phyloP scores from a whole-genome alignment of 176 grass and related monocot species.

The Hordeum vulgare region DNA sequence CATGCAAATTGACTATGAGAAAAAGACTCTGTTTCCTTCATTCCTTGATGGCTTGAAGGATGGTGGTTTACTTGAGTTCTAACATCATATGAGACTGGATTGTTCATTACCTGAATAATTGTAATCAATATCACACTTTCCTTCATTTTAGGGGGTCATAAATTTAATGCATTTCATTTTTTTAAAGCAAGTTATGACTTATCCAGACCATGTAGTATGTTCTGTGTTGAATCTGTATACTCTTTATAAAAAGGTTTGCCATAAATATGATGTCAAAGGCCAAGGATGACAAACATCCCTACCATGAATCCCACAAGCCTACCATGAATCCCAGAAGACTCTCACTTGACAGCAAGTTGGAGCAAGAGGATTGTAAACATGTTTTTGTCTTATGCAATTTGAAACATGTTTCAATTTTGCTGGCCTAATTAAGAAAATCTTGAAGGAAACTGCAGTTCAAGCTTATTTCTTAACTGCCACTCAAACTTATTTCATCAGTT shows the following conservation, averaged over 20 bases:
- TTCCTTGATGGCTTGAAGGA: not conserved
- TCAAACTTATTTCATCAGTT: constrained; percentile 15
- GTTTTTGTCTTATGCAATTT: not conserved
- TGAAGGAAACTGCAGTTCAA: not conserved
- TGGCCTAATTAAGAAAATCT: not conserved
- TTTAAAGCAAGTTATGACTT: not conserved
- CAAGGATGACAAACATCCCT: not conserved
- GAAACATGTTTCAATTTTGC: not conserved
- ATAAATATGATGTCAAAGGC: not conserved
- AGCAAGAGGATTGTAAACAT: not conserved
- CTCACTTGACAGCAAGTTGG: not conserved
- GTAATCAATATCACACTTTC: not conserved
- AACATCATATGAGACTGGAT: not conserved
- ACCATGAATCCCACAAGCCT: not conserved
- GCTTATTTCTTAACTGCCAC: not conserved
- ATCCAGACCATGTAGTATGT: not conserved
- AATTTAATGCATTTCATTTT: not conserved
- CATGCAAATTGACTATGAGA: not conserved
- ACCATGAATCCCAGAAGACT: not conserved
- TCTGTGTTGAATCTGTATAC: not conserved
- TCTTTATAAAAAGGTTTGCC: not conserved
- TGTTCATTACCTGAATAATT: not conserved
- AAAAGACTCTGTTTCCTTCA: not conserved
- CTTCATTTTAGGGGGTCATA: constrained; percentile 4
- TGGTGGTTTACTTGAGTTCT: not conserved